Conservation (phyloP, 345 rosid genomes). For the Mercurialis annua region DNA sequence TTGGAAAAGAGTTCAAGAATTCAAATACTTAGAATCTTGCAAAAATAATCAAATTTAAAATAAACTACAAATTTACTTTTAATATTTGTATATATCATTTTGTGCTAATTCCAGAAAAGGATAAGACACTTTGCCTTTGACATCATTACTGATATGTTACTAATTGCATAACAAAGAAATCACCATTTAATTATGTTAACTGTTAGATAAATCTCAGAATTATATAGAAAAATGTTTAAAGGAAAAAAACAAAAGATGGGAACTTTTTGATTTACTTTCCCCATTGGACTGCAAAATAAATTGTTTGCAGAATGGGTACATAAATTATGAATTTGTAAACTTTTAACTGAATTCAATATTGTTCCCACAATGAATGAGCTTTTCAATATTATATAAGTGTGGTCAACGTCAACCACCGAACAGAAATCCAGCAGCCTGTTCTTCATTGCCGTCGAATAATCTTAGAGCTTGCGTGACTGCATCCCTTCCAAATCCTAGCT, state of each 20-base stretch:
- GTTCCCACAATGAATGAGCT: not conserved
- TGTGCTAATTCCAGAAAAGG: no score
- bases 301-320: not conserved
- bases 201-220: no score
- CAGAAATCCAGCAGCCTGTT: conserved; percentile 93
- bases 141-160: no score
- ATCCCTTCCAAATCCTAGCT: conserved; percentile 78
- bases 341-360: not conserved
- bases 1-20: no score
- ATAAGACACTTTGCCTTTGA: no score
- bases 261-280: not conserved
- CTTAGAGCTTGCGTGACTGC: conserved; percentile 85
- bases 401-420: conserved; percentile 69
- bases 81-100: no score
- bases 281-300: conserved; percentile 13
- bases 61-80: no score
- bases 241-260: not conserved
- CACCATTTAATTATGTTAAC: no score
- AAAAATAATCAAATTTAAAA: no score
- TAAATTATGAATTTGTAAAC: not conserved
- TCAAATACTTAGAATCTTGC: no score
- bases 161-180: no score
- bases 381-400: not conserved
- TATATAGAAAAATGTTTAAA: no score
- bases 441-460: conserved; percentile 80